These are phyloP conservation scores for Colletotrichum sp. DNA, from an alignment of 2,329 filamentous ascomycete genomes.

Conservation along the genomic window DNA sequence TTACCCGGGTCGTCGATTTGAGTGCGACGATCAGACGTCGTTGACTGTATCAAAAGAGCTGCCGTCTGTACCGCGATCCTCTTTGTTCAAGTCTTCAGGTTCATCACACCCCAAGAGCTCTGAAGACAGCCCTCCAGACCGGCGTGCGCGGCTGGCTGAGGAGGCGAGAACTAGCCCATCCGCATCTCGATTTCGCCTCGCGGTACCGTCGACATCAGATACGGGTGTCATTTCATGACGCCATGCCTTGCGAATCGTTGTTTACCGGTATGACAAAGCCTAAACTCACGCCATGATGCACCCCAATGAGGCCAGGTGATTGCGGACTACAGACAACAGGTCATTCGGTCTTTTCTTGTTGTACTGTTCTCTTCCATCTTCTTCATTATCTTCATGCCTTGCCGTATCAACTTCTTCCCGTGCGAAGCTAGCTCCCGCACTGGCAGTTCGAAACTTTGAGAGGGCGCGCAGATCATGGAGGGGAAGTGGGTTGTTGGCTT, in stretches of 20 bases:
- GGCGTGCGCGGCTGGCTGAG: not conserved
- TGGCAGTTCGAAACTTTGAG: conserved; percentile 14
- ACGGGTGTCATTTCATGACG: not conserved
- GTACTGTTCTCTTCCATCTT: not conserved
- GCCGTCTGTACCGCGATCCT: not conserved
- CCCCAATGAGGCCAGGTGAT: not conserved
- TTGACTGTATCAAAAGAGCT: conserved; percentile 7
- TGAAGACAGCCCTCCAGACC: not conserved
- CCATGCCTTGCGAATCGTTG: not conserved
- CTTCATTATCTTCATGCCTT: not conserved
- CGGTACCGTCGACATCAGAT: not conserved
- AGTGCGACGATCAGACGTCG: conserved; percentile 14
- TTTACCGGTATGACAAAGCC: not conserved
- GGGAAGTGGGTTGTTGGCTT: not conserved
- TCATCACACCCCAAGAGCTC: not conserved
- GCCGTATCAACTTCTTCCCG: not conserved
- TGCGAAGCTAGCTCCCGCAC: not conserved
- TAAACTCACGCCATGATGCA: conserved; percentile 1
- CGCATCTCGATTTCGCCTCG: not conserved
- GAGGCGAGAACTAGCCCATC: not conserved
- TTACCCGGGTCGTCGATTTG: conserved; percentile 2
- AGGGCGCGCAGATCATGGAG: not conserved
- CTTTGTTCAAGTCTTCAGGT: not conserved
- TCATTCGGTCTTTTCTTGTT: not conserved
- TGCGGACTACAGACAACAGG: not conserved